Evolutionary conservation across 2,329 filamentous ascomycete species (phyloP).

Genomic region (Trichothecium sympodiale): DNA sequence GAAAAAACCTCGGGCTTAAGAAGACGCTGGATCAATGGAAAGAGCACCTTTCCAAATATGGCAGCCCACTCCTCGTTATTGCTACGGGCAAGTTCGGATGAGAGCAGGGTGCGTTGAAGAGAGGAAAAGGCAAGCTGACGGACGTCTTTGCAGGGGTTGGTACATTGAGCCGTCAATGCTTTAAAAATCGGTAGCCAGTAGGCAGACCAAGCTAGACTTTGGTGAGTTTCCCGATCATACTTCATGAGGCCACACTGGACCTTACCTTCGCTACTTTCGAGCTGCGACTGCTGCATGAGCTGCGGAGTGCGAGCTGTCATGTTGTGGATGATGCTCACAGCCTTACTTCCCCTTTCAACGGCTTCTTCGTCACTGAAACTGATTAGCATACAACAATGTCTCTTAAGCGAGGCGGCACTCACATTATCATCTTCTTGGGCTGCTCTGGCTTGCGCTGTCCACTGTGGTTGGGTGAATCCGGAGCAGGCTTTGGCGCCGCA

Average conservation of each 20-base stretch:
- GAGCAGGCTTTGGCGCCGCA: conserved; percentile 58
- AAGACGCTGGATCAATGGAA: conserved; percentile 77
- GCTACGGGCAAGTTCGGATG: conserved; percentile 69
- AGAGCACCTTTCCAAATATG: conserved; percentile 88
- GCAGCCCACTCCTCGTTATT: conserved; percentile 88
- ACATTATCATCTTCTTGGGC: conserved; percentile 15
- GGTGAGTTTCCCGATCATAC: conserved; percentile 6
- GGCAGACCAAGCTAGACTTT: conserved; percentile 72
- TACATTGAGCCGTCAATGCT: conserved; percentile 78
- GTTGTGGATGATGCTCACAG: conserved; percentile 70
- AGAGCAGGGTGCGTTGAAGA: conserved; percentile 76
- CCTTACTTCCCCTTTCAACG: conserved; percentile 67
- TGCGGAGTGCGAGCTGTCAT: conserved; percentile 73
- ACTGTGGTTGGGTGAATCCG: conserved; percentile 48
- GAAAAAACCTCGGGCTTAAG: conserved; percentile 93
- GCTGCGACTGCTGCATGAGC: conserved; percentile 85
- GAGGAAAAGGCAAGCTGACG: conserved; percentile 79
- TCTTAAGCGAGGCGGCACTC: conserved; percentile 2
- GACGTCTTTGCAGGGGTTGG: conserved; percentile 88
- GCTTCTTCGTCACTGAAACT: conserved; percentile 31
- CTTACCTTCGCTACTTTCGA: conserved; percentile 73
- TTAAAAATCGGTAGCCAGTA: conserved; percentile 97
- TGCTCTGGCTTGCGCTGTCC: conserved; percentile 22
- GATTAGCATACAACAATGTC: neutral
- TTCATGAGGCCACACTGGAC: neutral